A percentile compares a stretch with the other conserved stretches of the same genome.
Conservation (phyloP, 2,329 filamentous ascomycete genomes). For the Monosporascus ibericus region DNA sequence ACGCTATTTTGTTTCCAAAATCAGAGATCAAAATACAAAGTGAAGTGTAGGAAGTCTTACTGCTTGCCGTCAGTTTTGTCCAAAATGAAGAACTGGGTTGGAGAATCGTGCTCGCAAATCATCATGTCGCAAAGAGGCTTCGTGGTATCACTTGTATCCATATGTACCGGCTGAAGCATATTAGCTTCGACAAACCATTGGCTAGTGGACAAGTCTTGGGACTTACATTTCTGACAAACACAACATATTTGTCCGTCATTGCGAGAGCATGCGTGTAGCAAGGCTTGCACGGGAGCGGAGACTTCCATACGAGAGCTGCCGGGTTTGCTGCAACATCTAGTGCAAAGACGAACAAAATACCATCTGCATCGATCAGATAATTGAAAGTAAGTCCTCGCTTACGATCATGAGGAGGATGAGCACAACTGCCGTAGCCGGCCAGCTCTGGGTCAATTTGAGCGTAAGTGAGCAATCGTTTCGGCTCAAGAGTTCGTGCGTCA, state of each 20-base stretch:
- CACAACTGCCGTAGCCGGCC: slow-evolving; percentile 10
- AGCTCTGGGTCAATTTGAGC: slow-evolving; percentile 11
- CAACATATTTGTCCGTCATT: slow-evolving; percentile 10
- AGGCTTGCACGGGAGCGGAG: slow-evolving; percentile 8
- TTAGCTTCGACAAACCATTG: neutral
- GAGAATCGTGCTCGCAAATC: slow-evolving; percentile 5
- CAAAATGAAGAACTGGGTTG: slow-evolving; percentile 10
- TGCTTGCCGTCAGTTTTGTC: slow-evolving; percentile 10
- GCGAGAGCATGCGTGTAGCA: slow-evolving; percentile 11
- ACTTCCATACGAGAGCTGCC: slow-evolving; percentile 8
- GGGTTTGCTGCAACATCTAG: slow-evolving; percentile 7
- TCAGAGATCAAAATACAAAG: neutral
- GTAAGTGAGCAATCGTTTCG: slow-evolving; percentile 11
- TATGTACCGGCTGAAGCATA: slow-evolving; percentile 3
- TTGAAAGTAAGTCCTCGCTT: slow-evolving; percentile 9
- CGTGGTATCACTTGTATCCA: slow-evolving; percentile 15
- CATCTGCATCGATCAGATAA: slow-evolving; percentile 6
- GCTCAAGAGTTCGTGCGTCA: slow-evolving; percentile 9
- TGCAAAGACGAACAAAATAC: slow-evolving; percentile 7
- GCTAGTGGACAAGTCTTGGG: neutral
- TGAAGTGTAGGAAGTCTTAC: neutral
- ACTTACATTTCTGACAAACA: slow-evolving; percentile 11
- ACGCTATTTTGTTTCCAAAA: slow-evolving; percentile 1
- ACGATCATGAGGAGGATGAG: slow-evolving; percentile 11
- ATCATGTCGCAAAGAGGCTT: slow-evolving; percentile 7